Conservation (phyloP, 2,329 filamentous ascomycete species). For the Trichoderma pleuroti region DNA sequence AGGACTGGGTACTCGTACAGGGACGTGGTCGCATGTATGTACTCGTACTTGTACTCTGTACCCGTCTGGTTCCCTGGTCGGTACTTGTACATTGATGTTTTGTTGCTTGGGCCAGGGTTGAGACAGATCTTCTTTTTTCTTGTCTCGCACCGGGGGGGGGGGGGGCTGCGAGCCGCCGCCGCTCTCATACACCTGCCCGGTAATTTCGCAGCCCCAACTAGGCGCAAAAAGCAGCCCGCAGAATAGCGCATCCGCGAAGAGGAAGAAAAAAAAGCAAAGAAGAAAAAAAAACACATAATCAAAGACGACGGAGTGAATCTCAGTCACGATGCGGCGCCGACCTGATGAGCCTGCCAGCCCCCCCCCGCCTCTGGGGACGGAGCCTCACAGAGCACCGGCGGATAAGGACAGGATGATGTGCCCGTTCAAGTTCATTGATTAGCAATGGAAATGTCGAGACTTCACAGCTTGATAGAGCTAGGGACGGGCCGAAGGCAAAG, state of each 20-base stretch:
- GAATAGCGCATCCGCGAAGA: slow-evolving; percentile 7
- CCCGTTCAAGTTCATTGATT: not conserved
- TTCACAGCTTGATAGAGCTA: slow-evolving; percentile 7
- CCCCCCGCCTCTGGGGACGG: not conserved
- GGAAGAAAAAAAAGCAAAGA: not conserved
- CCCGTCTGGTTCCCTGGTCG: not conserved
- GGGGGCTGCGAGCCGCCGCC: not conserved
- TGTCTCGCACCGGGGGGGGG: not conserved
- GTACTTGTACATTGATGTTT: not conserved
- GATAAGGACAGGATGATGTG: not conserved
- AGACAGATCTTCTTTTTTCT: slow-evolving; percentile 10
- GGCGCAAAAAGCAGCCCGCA: slow-evolving; percentile 23
- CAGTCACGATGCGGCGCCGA: not conserved
- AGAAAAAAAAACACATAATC: not conserved
- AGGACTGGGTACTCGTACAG: not conserved
- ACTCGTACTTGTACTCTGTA: slow-evolving; percentile 1
- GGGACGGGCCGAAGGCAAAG: slow-evolving; percentile 17
- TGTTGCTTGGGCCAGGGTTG: not conserved
- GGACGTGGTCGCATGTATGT: not conserved
- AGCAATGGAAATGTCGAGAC: not conserved
- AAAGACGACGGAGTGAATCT: not conserved
- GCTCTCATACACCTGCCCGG: not conserved
- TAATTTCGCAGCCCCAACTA: not conserved
- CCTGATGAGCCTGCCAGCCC: not conserved
- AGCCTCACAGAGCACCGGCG: slow-evolving; percentile 5